Conservation (phyloP, 1,139 yeast genomes). For the Hansenula sp. region DNA sequence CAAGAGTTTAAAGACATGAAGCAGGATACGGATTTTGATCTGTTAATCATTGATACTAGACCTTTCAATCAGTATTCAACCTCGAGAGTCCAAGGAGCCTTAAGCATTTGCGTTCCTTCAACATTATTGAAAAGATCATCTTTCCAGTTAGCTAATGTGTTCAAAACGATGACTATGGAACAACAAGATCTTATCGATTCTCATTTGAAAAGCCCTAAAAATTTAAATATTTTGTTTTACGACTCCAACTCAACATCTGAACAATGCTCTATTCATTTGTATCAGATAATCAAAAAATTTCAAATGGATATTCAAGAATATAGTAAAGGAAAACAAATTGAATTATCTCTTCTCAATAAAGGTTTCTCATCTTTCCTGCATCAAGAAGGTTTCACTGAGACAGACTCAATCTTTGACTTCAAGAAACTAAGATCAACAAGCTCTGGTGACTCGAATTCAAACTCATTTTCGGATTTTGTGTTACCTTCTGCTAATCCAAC, state of each 20-base stretch:
- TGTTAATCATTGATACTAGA: slow-evolving; percentile 55
- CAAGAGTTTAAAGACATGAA: slow-evolving; percentile 7
- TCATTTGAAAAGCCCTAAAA: slow-evolving; percentile 12
- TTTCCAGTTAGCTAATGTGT: slow-evolving; percentile 48
- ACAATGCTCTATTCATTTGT: slow-evolving; percentile 34
- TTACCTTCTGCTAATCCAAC: slow-evolving; percentile 23
- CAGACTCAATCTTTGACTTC: slow-evolving; percentile 9
- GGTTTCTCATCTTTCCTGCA: slow-evolving; percentile 30
- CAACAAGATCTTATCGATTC: slow-evolving; percentile 29
- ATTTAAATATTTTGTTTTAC: slow-evolving; percentile 43
- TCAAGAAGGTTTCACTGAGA: slow-evolving; percentile 2
- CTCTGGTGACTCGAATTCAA: slow-evolving; percentile 7
- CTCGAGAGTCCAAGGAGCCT: slow-evolving; percentile 44
- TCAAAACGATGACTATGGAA: slow-evolving; percentile 46
- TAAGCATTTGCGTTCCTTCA: slow-evolving; percentile 65
- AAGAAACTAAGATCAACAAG: slow-evolving; percentile 9
- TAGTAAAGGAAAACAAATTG: slow-evolving; percentile 21
- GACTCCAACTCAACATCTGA: slow-evolving; percentile 32
- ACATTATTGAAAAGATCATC: slow-evolving; percentile 63
- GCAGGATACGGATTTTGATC: slow-evolving; percentile 5
- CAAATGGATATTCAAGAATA: slow-evolving; percentile 22
- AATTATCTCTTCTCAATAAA: slow-evolving; percentile 32
- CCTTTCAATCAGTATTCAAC: slow-evolving; percentile 55
- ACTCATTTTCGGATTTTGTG: slow-evolving; percentile 16
- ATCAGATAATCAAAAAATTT: slow-evolving; percentile 42